These are phyloP conservation scores for Xylaria sp. DNA, from an alignment of 2,329 filamentous ascomycete genomes.

Conservation along the genomic window DNA sequence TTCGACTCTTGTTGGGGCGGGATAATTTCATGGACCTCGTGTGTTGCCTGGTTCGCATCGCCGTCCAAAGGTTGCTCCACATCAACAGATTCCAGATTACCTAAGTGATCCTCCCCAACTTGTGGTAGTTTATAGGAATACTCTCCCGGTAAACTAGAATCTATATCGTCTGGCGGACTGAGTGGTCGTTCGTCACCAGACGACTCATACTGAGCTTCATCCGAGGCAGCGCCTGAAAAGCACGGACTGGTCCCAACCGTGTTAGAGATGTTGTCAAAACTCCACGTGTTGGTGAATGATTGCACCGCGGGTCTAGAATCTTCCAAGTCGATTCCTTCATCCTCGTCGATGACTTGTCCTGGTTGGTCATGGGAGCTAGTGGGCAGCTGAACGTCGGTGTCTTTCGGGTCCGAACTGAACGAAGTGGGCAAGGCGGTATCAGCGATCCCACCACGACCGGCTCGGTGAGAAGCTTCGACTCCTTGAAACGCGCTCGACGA, in stretches of 20 bases:
- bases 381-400: conserved; percentile 23
- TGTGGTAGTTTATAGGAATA: conserved; percentile 28
- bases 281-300: conserved; percentile 38
- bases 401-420: conserved; percentile 13
- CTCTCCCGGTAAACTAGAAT: conserved; percentile 28
- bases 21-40: conserved; percentile 38
- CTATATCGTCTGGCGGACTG: conserved; percentile 27
- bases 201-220: conserved; percentile 36
- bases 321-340: conserved; percentile 43
- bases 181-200: conserved; percentile 32
- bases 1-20: conserved; percentile 20
- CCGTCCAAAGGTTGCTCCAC: conserved; percentile 10
- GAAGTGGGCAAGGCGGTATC: conserved; percentile 15
- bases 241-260: conserved; percentile 29
- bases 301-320: conserved; percentile 25
- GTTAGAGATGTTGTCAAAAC: conserved; percentile 38
- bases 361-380: conserved; percentile 31
- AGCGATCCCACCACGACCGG: conserved; percentile 51
- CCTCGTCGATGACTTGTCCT: conserved; percentile 41
- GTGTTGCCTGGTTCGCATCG: conserved; percentile 23
- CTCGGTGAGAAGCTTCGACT: conserved; percentile 70
- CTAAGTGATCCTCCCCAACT: conserved; percentile 18
- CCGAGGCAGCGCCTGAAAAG: conserved; percentile 32
- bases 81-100: conserved; percentile 17
- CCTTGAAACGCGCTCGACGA: conserved; percentile 81